Evolutionary conservation across 306 rosid genomes (phyloP).

Genomic region (Styphnolobium japonicum): DNA sequence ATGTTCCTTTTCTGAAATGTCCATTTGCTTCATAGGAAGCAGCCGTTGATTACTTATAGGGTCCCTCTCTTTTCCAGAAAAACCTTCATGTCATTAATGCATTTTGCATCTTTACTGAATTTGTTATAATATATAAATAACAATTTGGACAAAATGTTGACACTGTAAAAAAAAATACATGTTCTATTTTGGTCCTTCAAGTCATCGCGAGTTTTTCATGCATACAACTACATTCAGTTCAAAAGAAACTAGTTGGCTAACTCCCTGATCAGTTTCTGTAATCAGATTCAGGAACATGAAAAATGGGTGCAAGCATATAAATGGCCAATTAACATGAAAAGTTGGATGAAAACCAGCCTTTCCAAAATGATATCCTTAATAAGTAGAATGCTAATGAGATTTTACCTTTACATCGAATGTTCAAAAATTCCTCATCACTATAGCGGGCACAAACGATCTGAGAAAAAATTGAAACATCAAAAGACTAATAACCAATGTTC

Average conservation of each 20-base stretch:
- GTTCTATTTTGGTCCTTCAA: neutral
- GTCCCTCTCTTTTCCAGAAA: neutral
- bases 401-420: constrained; percentile 79
- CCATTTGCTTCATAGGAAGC: neutral
- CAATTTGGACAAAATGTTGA: neutral
- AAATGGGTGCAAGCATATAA: neutral
- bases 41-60: neutral
- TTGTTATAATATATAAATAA: neutral
- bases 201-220: neutral
- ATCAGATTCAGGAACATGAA: neutral
- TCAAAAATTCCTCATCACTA: constrained; percentile 83
- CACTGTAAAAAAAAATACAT: neutral
- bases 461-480: neutral
- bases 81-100: neutral
- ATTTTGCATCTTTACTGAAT: neutral
- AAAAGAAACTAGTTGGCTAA: neutral
- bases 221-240: neutral
- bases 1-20: neutral
- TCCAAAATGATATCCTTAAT: neutral
- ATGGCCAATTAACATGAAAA: neutral
- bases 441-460: constrained; percentile 93
- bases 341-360: neutral
- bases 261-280: neutral
- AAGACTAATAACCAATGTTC: neutral
- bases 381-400: neutral